Evolutionary conservation across 2,329 filamentous ascomycete genomes (phyloP).

Genomic region (Beauveria sp.): DNA sequence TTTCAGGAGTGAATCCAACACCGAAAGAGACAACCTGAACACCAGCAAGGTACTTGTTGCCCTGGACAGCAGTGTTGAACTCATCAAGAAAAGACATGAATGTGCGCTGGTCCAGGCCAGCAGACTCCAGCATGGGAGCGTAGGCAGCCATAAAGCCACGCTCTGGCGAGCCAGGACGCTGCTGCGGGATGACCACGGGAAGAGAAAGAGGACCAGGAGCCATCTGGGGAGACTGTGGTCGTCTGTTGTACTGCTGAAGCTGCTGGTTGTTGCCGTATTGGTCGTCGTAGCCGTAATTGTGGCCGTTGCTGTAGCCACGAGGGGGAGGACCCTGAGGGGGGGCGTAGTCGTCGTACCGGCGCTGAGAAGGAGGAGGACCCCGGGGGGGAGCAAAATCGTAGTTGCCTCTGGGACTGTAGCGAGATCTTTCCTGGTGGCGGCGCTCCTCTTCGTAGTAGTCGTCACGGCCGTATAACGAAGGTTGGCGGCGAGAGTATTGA

Average conservation of each 20-base stretch:
- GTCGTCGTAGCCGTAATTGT: slow-evolving; percentile 5
- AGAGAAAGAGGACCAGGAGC: slow-evolving; percentile 10
- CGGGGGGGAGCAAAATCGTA: slow-evolving; percentile 10
- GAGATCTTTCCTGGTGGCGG: slow-evolving; percentile 7
- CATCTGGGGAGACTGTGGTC: slow-evolving; percentile 7
- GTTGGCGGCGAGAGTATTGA: slow-evolving; percentile 6
- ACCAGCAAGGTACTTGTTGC: slow-evolving; percentile 12
- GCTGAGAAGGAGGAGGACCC: slow-evolving; percentile 7
- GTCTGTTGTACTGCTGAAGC: slow-evolving; percentile 8
- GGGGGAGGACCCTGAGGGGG: slow-evolving; percentile 6
- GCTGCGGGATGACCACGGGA: slow-evolving; percentile 12
- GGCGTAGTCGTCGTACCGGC: slow-evolving; percentile 7
- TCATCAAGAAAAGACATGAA: slow-evolving; percentile 12
- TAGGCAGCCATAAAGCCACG: slow-evolving; percentile 14
- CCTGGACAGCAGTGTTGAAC: slow-evolving; percentile 12
- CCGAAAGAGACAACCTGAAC: slow-evolving; percentile 13
- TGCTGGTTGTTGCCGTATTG: slow-evolving; percentile 4
- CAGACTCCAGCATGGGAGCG: slow-evolving; percentile 7
- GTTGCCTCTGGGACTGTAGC: not conserved
- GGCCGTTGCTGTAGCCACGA: not conserved
- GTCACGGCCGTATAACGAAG: not conserved
- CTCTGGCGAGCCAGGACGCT: slow-evolving; percentile 11
- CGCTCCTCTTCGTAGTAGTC: slow-evolving; percentile 9
- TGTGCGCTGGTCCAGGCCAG: slow-evolving; percentile 11
- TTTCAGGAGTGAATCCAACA: slow-evolving; percentile 12